Percentiles rank a stretch among this genome's conserved stretches.
Evolutionary conservation across 768 basidiomycete species (phyloP).

Genomic region (Russula griseocarnosa): DNA sequence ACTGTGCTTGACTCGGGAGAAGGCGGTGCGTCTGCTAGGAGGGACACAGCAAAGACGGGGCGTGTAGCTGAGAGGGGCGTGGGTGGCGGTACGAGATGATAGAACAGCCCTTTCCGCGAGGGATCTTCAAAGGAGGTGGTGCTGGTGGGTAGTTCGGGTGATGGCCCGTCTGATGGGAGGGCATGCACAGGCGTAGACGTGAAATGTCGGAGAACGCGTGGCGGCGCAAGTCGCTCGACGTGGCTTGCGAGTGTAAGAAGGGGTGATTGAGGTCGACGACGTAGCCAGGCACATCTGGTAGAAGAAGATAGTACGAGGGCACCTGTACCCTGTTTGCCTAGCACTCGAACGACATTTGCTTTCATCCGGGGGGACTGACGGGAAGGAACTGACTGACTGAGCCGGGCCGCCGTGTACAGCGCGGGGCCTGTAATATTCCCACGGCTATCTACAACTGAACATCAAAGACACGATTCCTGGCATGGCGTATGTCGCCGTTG

Average conservation of each 20-base stretch:
- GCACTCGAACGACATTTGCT: constrained; percentile 18
- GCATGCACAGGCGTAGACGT: background rate
- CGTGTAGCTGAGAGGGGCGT: constrained; percentile 14
- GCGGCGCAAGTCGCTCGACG: background rate
- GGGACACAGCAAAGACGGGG: constrained; percentile 27
- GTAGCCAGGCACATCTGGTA: background rate
- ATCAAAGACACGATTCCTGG: background rate
- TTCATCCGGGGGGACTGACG: background rate
- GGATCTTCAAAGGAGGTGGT: constrained; percentile 27
- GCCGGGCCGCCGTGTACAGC: background rate
- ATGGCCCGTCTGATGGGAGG: background rate
- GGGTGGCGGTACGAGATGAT: constrained; percentile 25
- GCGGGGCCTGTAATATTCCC: constrained; percentile 2
- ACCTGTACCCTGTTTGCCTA: constrained; percentile 31
- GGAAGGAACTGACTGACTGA: background rate
- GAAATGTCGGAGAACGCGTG: constrained; percentile 2
- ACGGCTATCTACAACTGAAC: background rate
- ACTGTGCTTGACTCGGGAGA: constrained; percentile 22
- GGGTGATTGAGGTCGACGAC: background rate
- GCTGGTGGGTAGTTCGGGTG: background rate
- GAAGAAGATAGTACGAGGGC: constrained; percentile 2
- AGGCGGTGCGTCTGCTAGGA: constrained; percentile 22
- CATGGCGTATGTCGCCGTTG: constrained; percentile 73
- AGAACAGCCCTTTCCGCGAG: constrained; percentile 22
- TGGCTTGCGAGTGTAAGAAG: background rate